phyloP scores from a whole-genome alignment of 148 eudicot species.

The Rhododendron vialii region DNA sequence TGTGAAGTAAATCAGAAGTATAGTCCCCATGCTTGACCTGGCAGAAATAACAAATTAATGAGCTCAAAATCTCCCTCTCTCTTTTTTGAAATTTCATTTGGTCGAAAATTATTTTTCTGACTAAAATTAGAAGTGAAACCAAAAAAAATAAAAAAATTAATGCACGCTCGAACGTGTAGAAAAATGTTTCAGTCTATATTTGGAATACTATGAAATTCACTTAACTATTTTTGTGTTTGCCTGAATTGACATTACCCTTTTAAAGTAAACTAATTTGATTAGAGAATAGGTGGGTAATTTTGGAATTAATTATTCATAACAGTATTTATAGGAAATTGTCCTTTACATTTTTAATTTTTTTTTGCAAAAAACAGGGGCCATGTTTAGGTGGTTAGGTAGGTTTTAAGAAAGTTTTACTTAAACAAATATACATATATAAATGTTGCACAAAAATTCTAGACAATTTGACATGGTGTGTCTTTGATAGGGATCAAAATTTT shows the following conservation, averaged over 20 bases:
- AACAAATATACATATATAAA: no score
- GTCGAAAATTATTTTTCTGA: not conserved
- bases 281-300: no score
- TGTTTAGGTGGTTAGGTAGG: not conserved
- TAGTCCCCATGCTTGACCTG: constrained; percentile 80
- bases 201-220: not conserved
- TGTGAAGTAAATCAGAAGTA: constrained; percentile 63
- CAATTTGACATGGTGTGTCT: no score
- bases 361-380: not conserved
- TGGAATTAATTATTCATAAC: no score
- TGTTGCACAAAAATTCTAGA: no score
- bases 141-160: no score
- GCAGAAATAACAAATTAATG: not conserved
- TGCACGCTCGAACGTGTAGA: not conserved
- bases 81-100: not conserved
- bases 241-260: not conserved
- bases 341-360: no score
- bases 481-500: no score
- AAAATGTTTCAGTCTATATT: not conserved
- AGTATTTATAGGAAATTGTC: not conserved
- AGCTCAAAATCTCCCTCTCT: not conserved
- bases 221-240: no score
- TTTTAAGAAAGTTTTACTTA: no score
- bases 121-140: no score
- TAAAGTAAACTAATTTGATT: no score